phyloP scores from a whole-genome alignment of 352 stramenopile species.

The Pythium phragmiticola region DNA sequence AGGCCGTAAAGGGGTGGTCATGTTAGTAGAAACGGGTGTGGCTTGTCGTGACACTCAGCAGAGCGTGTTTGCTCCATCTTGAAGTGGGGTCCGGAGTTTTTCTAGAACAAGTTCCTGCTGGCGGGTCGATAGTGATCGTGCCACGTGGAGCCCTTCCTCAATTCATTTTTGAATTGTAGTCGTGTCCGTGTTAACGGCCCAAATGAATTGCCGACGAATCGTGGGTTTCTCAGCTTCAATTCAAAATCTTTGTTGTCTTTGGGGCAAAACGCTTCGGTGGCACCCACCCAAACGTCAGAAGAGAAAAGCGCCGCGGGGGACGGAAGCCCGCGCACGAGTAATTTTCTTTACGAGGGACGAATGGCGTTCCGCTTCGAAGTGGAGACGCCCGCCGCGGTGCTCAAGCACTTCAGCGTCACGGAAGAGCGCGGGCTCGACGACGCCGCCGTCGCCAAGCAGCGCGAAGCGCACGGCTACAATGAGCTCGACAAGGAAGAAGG shows the following conservation, averaged over 20 bases:
- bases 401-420: slow-evolving; percentile 73
- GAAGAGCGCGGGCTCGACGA: slow-evolving; percentile 55
- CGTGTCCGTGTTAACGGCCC: not conserved
- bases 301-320: slow-evolving; percentile 13
- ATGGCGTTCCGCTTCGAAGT: slow-evolving; percentile 47
- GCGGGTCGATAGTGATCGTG: not conserved
- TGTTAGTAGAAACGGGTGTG: not conserved
- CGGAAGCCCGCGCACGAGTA: slow-evolving; percentile 3
- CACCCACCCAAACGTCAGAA: slow-evolving; percentile 1
- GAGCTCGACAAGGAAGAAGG: slow-evolving; percentile 89
- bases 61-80: not conserved
- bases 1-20: not conserved
- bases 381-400: slow-evolving; percentile 70
- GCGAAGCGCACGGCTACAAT: slow-evolving; percentile 73
- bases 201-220: slow-evolving; percentile 19
- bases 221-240: slow-evolving; percentile 19
- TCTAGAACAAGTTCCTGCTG: slow-evolving; percentile 11
- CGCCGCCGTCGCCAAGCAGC: slow-evolving; percentile 55
- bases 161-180: slow-evolving; percentile 30
- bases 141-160: slow-evolving; percentile 19
- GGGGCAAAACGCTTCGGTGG: not conserved
- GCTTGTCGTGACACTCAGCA: too few relatives aligned
- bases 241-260: slow-evolving; percentile 29
- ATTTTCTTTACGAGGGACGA: slow-evolving; percentile 4
- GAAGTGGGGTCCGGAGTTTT: slow-evolving; percentile 8